A percentile compares a stretch with the other conserved stretches of the same genome.
Evolutionary conservation across 768 basidiomycete species (phyloP).

Genomic region (Kwoniella europaea): DNA sequence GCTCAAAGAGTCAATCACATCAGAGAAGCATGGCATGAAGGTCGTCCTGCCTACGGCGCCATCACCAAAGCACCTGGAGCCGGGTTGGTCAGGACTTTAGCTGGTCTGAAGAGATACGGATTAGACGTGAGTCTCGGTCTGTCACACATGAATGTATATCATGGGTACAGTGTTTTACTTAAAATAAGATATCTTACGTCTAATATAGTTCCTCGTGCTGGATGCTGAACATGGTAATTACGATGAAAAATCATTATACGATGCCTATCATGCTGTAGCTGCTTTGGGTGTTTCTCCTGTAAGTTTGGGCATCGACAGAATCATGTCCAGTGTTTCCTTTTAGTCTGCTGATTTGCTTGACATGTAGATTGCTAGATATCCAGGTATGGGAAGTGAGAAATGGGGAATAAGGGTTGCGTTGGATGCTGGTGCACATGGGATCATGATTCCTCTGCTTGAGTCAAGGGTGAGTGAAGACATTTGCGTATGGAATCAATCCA

Average conservation of each 20-base stretch:
- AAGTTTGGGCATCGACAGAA: not conserved
- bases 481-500: too few species aligned
- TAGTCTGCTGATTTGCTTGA: too few species aligned
- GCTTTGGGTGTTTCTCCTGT: constrained; percentile 26
- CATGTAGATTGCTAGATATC: not conserved
- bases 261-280: constrained; percentile 23
- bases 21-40: constrained; percentile 21
- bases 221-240: constrained; percentile 29
- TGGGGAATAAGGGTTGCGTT: constrained; percentile 18
- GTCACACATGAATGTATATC: not conserved
- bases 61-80: constrained; percentile 26
- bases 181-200: too few species aligned
- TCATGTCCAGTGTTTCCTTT: not conserved
- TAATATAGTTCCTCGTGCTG: constrained; percentile 20
- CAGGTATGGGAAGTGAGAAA: constrained; percentile 4
- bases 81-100: constrained; percentile 15
- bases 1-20: constrained; percentile 24
- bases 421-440: constrained; percentile 27
- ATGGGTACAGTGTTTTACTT: too few species aligned
- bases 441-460: constrained; percentile 17
- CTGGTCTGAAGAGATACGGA: constrained; percentile 20
- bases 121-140: constrained; percentile 19
- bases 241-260: constrained; percentile 16
- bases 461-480: constrained; percentile 4
- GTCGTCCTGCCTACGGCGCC: constrained; percentile 23